Conservation (phyloP, 1,284 basidiomycete species). For the Ganoderma lingzhi region DNA sequence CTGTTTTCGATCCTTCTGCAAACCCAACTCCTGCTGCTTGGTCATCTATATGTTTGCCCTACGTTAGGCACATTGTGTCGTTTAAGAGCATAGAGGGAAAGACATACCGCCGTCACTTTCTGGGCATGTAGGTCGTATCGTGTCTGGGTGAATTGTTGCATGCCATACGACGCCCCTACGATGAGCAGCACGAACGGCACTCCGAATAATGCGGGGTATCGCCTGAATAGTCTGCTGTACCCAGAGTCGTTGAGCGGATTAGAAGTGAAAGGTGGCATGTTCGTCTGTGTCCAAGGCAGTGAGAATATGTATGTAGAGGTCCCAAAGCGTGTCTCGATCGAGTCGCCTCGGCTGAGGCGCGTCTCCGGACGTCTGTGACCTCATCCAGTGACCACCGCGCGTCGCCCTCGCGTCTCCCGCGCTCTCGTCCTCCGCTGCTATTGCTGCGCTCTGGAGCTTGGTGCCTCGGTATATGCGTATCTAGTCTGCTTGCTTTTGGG, state of each 20-base stretch:
- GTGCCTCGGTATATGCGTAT: conserved; percentile 16
- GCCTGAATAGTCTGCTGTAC: conserved; percentile 56
- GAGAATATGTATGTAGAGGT: background rate
- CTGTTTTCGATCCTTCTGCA: conserved; percentile 83
- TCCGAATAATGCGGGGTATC: conserved; percentile 80
- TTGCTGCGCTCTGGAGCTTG: background rate
- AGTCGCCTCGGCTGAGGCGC: conserved; percentile 12
- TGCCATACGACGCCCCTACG: conserved; percentile 87
- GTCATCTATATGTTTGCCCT: conserved; percentile 76
- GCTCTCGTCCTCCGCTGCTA: background rate
- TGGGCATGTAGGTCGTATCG: conserved; percentile 90
- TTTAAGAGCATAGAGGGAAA: background rate
- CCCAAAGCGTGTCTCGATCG: background rate
- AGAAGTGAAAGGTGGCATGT: conserved; percentile 68
- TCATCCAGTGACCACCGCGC: conserved; percentile 18
- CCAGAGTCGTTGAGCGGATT: conserved; percentile 57
- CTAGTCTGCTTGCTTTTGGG: conserved; percentile 6
- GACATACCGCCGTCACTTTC: conserved; percentile 74
- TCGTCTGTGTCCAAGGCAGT: background rate
- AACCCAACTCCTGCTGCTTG: conserved; percentile 85
- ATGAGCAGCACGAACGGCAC: conserved; percentile 89
- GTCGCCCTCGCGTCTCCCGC: conserved; percentile 25
- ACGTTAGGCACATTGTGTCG: conserved; percentile 61
- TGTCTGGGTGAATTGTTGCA: conserved; percentile 89
- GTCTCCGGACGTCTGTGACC: background rate